These are phyloP conservation scores for Aspergillus caelatus DNA, from an alignment of 2,329 filamentous ascomycete genomes.

Conservation along the genomic window DNA sequence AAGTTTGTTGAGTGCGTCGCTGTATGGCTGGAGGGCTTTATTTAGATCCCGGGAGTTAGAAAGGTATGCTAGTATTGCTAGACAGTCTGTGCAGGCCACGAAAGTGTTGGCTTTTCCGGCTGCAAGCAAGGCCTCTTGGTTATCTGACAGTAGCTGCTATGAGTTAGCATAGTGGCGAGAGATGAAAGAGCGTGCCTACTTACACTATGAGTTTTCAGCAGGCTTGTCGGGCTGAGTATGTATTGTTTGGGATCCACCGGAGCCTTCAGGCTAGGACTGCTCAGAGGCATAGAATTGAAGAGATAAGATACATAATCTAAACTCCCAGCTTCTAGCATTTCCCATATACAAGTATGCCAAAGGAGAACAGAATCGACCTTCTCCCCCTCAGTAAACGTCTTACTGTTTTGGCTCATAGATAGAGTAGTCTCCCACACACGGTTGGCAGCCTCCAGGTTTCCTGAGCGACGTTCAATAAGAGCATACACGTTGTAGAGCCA, in stretches of 20 bases:
- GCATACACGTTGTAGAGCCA: slow-evolving; percentile 79
- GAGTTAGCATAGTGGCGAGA: slow-evolving; percentile 49
- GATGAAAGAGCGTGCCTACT: slow-evolving; percentile 22
- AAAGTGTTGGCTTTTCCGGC: slow-evolving; percentile 54
- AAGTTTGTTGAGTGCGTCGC: slow-evolving; percentile 48
- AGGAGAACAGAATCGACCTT: slow-evolving; percentile 50
- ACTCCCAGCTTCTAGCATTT: slow-evolving; percentile 57
- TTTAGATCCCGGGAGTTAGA: slow-evolving; percentile 41
- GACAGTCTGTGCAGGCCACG: slow-evolving; percentile 60
- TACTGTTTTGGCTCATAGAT: slow-evolving; percentile 49
- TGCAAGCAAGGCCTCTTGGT: slow-evolving; percentile 60
- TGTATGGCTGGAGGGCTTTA: slow-evolving; percentile 43
- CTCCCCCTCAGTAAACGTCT: slow-evolving; percentile 39
- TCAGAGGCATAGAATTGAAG: slow-evolving; percentile 44
- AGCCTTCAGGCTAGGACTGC: slow-evolving; percentile 34
- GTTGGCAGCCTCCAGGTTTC: slow-evolving; percentile 60
- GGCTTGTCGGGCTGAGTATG: slow-evolving; percentile 33
- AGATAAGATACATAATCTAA: slow-evolving; percentile 39
- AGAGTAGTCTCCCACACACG: slow-evolving; percentile 71
- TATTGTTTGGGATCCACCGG: slow-evolving; percentile 22
- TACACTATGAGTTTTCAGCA: slow-evolving; percentile 45
- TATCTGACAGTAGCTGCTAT: slow-evolving; percentile 57
- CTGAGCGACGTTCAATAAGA: slow-evolving; percentile 66
- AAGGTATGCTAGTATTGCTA: slow-evolving; percentile 70
- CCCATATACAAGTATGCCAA: slow-evolving; percentile 68